phyloP scores from a whole-genome alignment of 2,329 filamentous ascomycete genomes.

The Akanthomyces dipterigenus region DNA sequence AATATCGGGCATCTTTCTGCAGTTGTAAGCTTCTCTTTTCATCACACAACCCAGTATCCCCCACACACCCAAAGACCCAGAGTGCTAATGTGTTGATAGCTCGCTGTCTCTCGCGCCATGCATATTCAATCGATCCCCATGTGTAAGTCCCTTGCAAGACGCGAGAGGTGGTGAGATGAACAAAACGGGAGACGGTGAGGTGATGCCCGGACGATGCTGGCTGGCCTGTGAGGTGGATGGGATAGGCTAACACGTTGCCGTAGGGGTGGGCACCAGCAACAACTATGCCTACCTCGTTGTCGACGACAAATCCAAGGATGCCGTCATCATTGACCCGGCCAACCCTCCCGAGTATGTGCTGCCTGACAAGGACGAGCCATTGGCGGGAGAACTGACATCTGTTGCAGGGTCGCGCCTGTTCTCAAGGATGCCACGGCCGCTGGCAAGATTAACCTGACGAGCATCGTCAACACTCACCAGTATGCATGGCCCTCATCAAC shows the following conservation, averaged over 20 bases:
- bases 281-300: constrained; percentile 83
- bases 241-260: neutral
- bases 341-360: constrained; percentile 64
- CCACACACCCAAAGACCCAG: neutral
- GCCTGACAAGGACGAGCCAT: neutral
- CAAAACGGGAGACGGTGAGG: neutral
- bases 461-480: constrained; percentile 97
- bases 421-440: constrained; percentile 66
- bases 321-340: constrained; percentile 73
- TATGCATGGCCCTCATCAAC: constrained; percentile 41
- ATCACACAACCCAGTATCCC: neutral
- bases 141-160: constrained; percentile 54
- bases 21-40: constrained; percentile 1
- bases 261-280: constrained; percentile 70
- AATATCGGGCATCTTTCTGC: constrained; percentile 21
- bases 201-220: too few species aligned
- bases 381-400: neutral
- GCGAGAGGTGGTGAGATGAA: neutral
- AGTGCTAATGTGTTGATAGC: constrained; percentile 11
- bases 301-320: constrained; percentile 71
- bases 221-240: neutral
- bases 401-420: constrained; percentile 48
- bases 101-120: constrained; percentile 43
- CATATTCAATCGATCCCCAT: constrained; percentile 85
- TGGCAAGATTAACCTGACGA: constrained; percentile 73